These are phyloP conservation scores for Verticillium alfalfae DNA, from an alignment of 2,329 filamentous ascomycete genomes.

Conservation along the genomic window DNA sequence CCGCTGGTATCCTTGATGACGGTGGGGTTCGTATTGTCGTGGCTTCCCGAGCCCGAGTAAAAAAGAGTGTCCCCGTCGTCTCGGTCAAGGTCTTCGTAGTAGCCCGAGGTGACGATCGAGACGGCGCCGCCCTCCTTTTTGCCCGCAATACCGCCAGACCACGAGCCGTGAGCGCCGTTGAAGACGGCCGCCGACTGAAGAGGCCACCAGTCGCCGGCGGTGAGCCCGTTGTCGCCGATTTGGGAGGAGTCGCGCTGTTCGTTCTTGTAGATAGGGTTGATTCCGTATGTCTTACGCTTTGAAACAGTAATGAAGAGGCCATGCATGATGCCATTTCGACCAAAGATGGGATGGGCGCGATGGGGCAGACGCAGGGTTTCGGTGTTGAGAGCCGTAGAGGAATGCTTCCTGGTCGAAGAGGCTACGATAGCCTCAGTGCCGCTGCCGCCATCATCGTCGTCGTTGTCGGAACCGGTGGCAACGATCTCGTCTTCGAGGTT, in stretches of 20 bases:
- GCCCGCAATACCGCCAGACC: conserved; percentile 46
- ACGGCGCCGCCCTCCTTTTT: conserved; percentile 37
- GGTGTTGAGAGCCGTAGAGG: background rate
- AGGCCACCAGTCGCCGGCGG: conserved; percentile 45
- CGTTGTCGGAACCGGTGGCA: background rate
- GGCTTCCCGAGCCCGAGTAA: conserved; percentile 19
- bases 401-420: background rate
- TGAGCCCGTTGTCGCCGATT: conserved; percentile 24
- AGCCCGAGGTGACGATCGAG: conserved; percentile 45
- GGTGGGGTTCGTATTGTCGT: conserved; percentile 8
- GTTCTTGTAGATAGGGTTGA: conserved; percentile 8
- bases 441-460: background rate
- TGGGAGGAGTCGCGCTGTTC: conserved; percentile 10
- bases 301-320: conserved; percentile 9
- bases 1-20: background rate
- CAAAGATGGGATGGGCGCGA: conserved; percentile 21
- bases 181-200: conserved; percentile 42
- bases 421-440: background rate
- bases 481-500: background rate
- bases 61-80: conserved; percentile 16
- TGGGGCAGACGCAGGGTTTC: background rate
- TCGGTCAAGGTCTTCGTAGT: conserved; percentile 18
- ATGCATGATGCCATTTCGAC: conserved; percentile 21
- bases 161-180: conserved; percentile 46
- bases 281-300: conserved; percentile 5